phyloP scores from a whole-genome alignment of 192 early-diverging fungal species.

The Backusella westeae region DNA sequence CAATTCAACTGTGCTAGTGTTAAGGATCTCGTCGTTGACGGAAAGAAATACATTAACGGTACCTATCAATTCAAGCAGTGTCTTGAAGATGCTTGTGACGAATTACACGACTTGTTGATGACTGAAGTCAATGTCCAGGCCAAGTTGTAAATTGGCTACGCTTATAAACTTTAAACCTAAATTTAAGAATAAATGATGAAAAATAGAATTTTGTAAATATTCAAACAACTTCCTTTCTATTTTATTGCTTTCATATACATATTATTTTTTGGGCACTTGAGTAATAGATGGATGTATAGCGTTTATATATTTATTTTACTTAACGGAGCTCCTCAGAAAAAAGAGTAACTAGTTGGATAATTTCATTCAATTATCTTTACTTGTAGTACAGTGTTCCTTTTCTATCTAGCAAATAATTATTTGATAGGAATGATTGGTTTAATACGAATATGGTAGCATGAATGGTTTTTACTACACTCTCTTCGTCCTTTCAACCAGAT shows the following conservation, averaged over 20 bases:
- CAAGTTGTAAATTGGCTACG: conserved; percentile 54
- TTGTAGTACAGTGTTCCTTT: no score
- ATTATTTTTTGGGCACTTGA: background rate
- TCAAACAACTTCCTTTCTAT: background rate
- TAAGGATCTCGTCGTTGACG: conserved; percentile 54
- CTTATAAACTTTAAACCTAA: background rate
- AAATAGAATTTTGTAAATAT: conserved; percentile 5
- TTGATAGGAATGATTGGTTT: no score
- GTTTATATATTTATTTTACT: no score
- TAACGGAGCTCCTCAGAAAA: no score
- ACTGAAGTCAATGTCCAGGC: conserved; percentile 58
- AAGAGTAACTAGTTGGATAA: no score
- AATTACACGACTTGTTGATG: conserved; percentile 76
- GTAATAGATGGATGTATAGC: background rate
- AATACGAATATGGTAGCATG: no score
- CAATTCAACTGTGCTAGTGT: conserved; percentile 87
- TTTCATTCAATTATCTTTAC: no score
- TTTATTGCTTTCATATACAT: background rate
- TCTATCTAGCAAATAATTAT: no score
- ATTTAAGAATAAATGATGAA: background rate
- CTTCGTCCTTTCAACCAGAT: no score
- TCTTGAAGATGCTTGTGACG: conserved; percentile 83
- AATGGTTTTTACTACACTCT: no score
- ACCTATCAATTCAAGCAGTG: conserved; percentile 72
- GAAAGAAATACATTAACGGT: conserved; percentile 50